Conservation (phyloP, 2,329 filamentous ascomycete genomes). For the Dothideomycetes sp. region DNA sequence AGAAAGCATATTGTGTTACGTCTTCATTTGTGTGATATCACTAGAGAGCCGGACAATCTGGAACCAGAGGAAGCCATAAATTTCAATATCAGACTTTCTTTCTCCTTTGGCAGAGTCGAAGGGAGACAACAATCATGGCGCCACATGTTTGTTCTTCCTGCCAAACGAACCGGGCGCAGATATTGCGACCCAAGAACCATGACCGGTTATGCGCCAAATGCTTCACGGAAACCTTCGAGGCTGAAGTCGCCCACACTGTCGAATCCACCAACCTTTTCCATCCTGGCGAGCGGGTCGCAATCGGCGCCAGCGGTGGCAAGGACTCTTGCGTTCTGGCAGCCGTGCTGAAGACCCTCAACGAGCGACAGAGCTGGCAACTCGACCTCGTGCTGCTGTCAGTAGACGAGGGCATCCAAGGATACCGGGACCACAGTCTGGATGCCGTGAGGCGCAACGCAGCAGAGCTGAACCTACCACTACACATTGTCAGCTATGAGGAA, state of each 20-base stretch:
- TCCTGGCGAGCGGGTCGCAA: constrained; percentile 76
- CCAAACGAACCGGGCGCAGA: constrained; percentile 65
- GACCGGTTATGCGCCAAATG: constrained; percentile 85
- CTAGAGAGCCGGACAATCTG: no score
- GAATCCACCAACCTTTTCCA: constrained; percentile 68
- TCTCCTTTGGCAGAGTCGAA: no score
- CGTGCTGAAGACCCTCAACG: constrained; percentile 87
- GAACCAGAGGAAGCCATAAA: no score
- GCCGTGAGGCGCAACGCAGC: constrained; percentile 89
- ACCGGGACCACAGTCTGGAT: constrained; percentile 89
- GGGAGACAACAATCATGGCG: constrained; percentile 46
- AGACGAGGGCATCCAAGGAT: constrained; percentile 95
- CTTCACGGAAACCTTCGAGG: constrained; percentile 80
- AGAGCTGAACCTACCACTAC: constrained; percentile 84
- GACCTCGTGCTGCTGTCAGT: constrained; percentile 82
- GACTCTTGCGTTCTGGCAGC: constrained; percentile 94
- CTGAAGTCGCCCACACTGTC: constrained; percentile 90
- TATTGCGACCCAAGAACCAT: constrained; percentile 89
- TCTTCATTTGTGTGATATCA: no score
- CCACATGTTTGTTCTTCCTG: constrained; percentile 68
- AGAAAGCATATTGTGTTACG: no score
- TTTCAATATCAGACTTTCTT: no score
- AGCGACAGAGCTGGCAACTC: constrained; percentile 75
- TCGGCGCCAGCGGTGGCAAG: constrained; percentile 93
- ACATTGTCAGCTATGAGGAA: constrained; percentile 86